A percentile compares a stretch with the other conserved stretches of the same genome.
Conservation (phyloP, 1,139 yeast genomes). For the Pichia sp. region DNA sequence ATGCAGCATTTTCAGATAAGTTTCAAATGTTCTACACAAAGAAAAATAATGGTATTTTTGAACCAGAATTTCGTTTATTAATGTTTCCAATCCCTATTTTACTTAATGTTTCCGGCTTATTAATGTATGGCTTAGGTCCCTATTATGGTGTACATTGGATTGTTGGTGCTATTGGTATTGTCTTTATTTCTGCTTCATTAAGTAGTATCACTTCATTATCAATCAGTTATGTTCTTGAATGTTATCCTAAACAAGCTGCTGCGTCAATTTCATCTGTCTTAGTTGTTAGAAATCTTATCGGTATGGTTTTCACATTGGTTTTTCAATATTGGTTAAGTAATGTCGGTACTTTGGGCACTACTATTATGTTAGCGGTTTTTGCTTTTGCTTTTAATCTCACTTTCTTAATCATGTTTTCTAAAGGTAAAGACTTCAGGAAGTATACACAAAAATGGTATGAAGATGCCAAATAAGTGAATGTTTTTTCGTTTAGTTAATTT, state of each 20-base stretch:
- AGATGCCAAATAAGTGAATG: too few relatives aligned
- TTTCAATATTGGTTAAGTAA: conserved; percentile 41
- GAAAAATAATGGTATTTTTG: conserved; percentile 37
- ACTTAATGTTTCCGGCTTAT: conserved; percentile 49
- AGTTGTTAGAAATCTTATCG: conserved; percentile 41
- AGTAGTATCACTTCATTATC: conserved; percentile 49
- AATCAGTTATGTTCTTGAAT: conserved; percentile 50
- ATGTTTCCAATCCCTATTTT: conserved; percentile 33
- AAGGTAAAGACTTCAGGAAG: conserved; percentile 8
- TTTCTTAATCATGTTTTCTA: background rate
- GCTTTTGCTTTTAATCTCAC: conserved; percentile 34
- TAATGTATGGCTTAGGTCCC: conserved; percentile 71
- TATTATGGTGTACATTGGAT: conserved; percentile 37
- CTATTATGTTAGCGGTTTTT: conserved; percentile 43
- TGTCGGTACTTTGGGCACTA: conserved; percentile 26
- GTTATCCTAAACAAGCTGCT: conserved; percentile 45
- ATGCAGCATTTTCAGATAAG: conserved; percentile 62
- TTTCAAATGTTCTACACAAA: conserved; percentile 65
- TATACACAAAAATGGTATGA: conserved; percentile 5
- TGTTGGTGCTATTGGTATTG: conserved; percentile 43
- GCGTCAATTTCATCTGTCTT: conserved; percentile 40
- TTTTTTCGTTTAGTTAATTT: too few relatives aligned
- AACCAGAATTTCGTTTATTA: conserved; percentile 34
- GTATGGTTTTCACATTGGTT: conserved; percentile 41
- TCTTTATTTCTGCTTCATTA: conserved; percentile 41